Percentiles rank a stretch among this genome's conserved stretches.
phyloP scores from a whole-genome alignment of 2,329 filamentous ascomycete species.

The Ophiostoma sp. region DNA sequence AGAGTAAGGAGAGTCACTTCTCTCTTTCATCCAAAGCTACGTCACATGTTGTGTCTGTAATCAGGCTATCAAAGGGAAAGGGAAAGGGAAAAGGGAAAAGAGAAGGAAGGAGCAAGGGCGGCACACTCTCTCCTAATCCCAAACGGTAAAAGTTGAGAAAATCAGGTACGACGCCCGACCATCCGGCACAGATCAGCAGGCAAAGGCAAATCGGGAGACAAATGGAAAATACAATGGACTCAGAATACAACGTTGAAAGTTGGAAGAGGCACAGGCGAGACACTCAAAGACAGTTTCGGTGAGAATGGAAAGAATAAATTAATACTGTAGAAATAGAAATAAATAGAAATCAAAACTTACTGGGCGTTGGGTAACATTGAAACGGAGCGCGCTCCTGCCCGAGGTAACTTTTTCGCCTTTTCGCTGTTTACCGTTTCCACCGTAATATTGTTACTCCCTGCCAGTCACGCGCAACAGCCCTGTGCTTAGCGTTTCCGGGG shows the following conservation, averaged over 20 bases:
- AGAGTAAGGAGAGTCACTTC: neutral
- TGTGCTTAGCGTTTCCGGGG: constrained; percentile 25
- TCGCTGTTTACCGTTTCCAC: neutral
- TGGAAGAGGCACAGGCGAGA: neutral
- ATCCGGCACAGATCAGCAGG: constrained; percentile 16
- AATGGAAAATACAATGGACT: neutral
- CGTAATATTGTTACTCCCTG: neutral
- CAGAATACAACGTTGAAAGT: neutral
- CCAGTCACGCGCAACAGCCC: constrained; percentile 21
- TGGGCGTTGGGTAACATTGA: neutral
- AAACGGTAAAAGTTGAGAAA: neutral
- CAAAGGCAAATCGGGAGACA: constrained; percentile 19
- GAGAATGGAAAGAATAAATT: neutral
- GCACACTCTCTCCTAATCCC: neutral
- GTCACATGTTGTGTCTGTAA: constrained; percentile 5
- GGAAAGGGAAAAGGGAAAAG: neutral
- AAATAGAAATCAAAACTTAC: neutral
- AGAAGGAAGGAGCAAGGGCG: neutral
- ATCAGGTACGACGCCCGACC: constrained; percentile 23
- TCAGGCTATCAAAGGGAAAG: neutral
- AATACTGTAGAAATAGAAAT: neutral
- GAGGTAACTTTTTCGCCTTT: too few relatives aligned
- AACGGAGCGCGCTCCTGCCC: neutral
- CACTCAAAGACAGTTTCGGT: neutral
- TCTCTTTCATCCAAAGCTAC: neutral